Evolutionary conservation across 306 rosid genomes (phyloP).

Genomic region (Fragaria ananassa): DNA sequence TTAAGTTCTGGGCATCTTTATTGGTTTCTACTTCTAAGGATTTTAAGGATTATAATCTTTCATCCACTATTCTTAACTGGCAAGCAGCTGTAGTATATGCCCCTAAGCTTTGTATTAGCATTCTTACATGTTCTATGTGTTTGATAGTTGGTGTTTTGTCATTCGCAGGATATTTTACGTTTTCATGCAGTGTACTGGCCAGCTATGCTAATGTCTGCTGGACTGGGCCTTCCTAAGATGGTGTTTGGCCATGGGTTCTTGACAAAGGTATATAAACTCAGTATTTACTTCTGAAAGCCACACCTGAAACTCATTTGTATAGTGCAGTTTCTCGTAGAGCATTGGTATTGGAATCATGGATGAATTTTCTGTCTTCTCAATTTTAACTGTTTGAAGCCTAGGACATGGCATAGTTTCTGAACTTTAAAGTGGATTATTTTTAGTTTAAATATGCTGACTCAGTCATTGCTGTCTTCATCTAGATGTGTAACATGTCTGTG

Average conservation of each 20-base stretch:
- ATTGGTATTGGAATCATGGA: conserved; percentile 9
- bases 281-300: conserved; percentile 16
- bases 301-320: not conserved
- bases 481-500: not conserved
- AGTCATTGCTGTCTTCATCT: not conserved
- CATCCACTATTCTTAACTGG: too few species aligned
- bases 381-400: conserved; percentile 3
- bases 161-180: conserved; percentile 75
- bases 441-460: not conserved
- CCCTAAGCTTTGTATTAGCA: too few species aligned
- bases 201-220: conserved; percentile 97
- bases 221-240: conserved; percentile 82
- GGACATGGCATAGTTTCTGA: conserved; percentile 3
- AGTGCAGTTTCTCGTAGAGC: conserved; percentile 12
- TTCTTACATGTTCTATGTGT: not conserved
- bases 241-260: conserved; percentile 97
- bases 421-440: not conserved
- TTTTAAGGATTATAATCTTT: too few species aligned
- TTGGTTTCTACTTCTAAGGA: too few species aligned
- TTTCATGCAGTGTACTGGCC: conserved; percentile 99
- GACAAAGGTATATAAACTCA: conserved; percentile 68
- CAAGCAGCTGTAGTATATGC: too few species aligned
- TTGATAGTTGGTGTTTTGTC: conserved; percentile 11
- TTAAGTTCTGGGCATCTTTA: too few species aligned
- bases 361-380: not conserved